Base-by-base conservation (phyloP, 1,284 basidiomycete genomes). In the Pterula multifida region DNA sequence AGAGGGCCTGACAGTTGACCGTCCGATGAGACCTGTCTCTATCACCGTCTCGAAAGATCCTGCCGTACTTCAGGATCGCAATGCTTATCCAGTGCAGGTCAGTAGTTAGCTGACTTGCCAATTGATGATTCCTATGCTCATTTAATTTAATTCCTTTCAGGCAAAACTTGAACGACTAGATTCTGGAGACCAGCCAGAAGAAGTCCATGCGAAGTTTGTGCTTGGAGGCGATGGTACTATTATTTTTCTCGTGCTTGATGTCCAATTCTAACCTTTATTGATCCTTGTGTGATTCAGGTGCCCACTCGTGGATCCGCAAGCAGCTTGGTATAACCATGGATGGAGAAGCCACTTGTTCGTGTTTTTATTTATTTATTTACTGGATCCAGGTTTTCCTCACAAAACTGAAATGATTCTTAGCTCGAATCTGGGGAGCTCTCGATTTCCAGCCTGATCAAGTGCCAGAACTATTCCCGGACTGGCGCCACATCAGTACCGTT, bases 221-320 rank as follows among this genome's bases (percentile, higher is more conserved):
- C 59, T 78, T 36, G 75, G 75, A 1, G 63, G 70, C n/a, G 75
- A 78, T 57, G 76, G 68, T 63, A 49, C 9, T n/a, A n/a, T n/a
- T n/a, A 56, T 15, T 9, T 47, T 15, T 15, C 15, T 32, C 28
- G 15, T 32, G 28, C 28, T 32, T 32, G 28, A 15, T 32, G 28
- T 6, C 6, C 15, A 6, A 15, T 15, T 32, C 6, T 32, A 15
- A 32, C 28, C 15, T 32, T 6, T n/a, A n/a, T n/a, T n/a, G n/a
- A n/a, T n/a, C n/a, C n/a, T n/a, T n/a, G n/a, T 25, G 13, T 25
- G 19, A 47, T 4, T 2, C 47, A 68, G 67, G 68, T 13, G 75
- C 75, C 0, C 74, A 77, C 57, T 75, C 72, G 4, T 78, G 75
- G 74, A 72, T 75, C 1, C 68, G 75, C 26, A 69, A 72, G 46